These are phyloP conservation scores for Zoysia japonica DNA, from an alignment of 176 grass and related monocot genomes.

Conservation along the genomic window DNA sequence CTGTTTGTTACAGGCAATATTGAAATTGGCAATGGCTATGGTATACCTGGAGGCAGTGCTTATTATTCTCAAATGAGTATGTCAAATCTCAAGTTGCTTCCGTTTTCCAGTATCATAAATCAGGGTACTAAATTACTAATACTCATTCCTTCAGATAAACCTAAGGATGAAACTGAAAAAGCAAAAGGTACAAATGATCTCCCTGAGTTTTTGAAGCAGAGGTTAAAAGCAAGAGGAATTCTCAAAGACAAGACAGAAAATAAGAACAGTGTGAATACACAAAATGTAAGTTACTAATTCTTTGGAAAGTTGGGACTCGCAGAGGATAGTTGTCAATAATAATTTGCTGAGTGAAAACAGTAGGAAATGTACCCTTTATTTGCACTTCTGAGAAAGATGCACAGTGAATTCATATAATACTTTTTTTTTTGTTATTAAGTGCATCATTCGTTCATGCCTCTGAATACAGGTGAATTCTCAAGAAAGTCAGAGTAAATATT, in stretches of 20 bases:
- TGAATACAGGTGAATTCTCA: constrained; percentile 51
- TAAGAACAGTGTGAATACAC: constrained; percentile 30
- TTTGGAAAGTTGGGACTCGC: constrained; percentile 15
- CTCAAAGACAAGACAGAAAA: constrained; percentile 66
- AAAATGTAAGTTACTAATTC: constrained; percentile 55
- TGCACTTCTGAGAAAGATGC: constrained; percentile 16
- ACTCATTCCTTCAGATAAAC: constrained; percentile 47
- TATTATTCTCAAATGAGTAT: constrained; percentile 85
- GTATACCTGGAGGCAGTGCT: constrained; percentile 91
- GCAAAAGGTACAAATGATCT: constrained; percentile 58
- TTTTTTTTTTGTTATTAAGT: neutral
- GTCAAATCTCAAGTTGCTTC: constrained; percentile 17
- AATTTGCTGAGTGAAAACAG: neutral
- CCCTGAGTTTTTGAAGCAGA: constrained; percentile 85
- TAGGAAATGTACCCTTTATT: neutral
- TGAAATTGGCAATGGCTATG: constrained; percentile 99
- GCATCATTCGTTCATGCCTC: constrained; percentile 1
- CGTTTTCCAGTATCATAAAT: constrained; percentile 38
- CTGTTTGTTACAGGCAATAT: constrained; percentile 58
- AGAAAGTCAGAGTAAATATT: constrained; percentile 35
- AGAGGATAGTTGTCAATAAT: neutral
- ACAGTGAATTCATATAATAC: constrained; percentile 17
- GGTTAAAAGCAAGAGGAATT: constrained; percentile 81
- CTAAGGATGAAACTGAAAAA: constrained; percentile 51
- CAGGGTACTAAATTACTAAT: constrained; percentile 29